phyloP scores from a whole-genome alignment of 192 early-diverging fungal genomes.

The Pilaira anomala region DNA sequence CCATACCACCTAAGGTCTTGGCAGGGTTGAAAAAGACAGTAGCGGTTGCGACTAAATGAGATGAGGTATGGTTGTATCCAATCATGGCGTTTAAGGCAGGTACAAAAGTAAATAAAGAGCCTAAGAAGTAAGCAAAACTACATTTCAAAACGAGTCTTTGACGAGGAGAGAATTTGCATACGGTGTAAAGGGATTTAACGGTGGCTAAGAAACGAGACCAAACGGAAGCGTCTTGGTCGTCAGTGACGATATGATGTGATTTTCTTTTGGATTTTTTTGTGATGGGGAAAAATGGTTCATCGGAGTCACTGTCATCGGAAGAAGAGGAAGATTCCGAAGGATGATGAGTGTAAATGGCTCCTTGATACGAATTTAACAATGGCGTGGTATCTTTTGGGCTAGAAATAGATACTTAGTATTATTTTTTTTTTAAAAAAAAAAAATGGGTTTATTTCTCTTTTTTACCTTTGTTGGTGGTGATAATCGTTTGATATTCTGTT shows the following conservation, averaged over 20 bases:
- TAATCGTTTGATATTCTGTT: not conserved
- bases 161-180: not conserved
- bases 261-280: not conserved
- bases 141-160: constrained; percentile 53
- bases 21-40: constrained; percentile 77
- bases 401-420: not conserved
- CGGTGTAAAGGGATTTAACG: not conserved
- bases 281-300: constrained; percentile 23
- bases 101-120: constrained; percentile 65
- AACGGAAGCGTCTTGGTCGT: not conserved
- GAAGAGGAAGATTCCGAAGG: constrained; percentile 4
- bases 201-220: not conserved
- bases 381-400: constrained; percentile 21
- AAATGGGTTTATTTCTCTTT: not conserved
- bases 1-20: constrained; percentile 65
- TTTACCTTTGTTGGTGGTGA: not conserved
- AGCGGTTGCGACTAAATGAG: constrained; percentile 72
- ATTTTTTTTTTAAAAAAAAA: not conserved
- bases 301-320: constrained; percentile 16
- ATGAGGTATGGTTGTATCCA: constrained; percentile 56
- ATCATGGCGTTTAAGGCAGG: constrained; percentile 49
- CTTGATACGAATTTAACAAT: constrained; percentile 10
- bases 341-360: not conserved
- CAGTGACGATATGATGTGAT: not conserved
- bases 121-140: constrained; percentile 63